Evolutionary conservation across 768 basidiomycete species (phyloP).

Genomic region (Obba rivulosa): DNA sequence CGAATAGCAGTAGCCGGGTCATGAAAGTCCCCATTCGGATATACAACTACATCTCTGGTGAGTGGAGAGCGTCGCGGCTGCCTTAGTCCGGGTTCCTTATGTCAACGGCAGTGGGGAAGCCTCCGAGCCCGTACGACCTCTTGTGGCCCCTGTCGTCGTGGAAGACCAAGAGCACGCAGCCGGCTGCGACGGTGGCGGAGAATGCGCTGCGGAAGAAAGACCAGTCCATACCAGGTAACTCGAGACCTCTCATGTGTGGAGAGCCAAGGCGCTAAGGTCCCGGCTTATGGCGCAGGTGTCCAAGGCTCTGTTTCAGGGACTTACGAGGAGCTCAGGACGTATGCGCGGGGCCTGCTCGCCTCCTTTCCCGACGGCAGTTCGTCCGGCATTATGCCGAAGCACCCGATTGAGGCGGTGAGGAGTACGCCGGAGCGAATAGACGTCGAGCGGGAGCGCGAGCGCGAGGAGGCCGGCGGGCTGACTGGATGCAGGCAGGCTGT

Average conservation of each 20-base stretch:
- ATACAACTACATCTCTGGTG: slow-evolving; percentile 83
- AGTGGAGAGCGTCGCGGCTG: slow-evolving; percentile 16
- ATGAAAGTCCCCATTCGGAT: slow-evolving; percentile 91
- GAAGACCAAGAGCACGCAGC: slow-evolving; percentile 5
- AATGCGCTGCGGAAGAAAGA: not conserved
- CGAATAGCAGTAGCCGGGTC: slow-evolving; percentile 58
- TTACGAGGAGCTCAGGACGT: slow-evolving; percentile 44
- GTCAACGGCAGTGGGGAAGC: slow-evolving; percentile 38
- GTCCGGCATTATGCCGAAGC: slow-evolving; percentile 10
- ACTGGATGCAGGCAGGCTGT: slow-evolving; percentile 78
- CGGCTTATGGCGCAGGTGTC: too few relatives aligned
- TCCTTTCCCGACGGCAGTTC: slow-evolving; percentile 31
- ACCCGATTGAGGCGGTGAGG: slow-evolving; percentile 12
- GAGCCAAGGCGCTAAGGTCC: not conserved
- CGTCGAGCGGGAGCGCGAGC: slow-evolving; percentile 24
- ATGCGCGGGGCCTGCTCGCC: slow-evolving; percentile 47
- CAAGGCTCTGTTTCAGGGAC: slow-evolving; percentile 18
- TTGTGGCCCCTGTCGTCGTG: slow-evolving; percentile 60
- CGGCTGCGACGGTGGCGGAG: slow-evolving; percentile 1
- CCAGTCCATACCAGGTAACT: not conserved
- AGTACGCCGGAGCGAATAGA: not conserved
- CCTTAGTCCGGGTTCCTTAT: not conserved
- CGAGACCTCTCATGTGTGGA: not conserved
- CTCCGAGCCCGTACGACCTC: slow-evolving; percentile 70
- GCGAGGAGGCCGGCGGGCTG: slow-evolving; percentile 28